Evolutionary conservation across 345 rosid species (phyloP).

Genomic region (Physaria fendleri): DNA sequence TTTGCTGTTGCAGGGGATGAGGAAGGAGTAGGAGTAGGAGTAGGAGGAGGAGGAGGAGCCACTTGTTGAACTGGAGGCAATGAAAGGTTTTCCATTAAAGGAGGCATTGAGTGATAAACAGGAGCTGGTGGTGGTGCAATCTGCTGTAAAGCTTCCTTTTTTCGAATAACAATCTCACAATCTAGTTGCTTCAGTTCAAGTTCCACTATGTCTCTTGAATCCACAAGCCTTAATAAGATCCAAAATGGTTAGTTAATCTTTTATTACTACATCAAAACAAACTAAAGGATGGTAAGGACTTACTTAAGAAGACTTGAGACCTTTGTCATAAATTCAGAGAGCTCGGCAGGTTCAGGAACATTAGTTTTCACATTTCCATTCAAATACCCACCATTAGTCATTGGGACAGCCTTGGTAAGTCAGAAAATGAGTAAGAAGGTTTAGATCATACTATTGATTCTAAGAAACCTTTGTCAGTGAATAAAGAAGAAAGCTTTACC

Average conservation of each 20-base stretch:
- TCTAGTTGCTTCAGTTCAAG: slow-evolving; percentile 77
- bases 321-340: slow-evolving; percentile 77
- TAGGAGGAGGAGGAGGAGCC: slow-evolving; percentile 31
- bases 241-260: neutral
- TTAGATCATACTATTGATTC: neutral
- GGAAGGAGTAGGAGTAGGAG: slow-evolving; percentile 33
- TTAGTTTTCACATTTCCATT: slow-evolving; percentile 37
- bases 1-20: slow-evolving; percentile 36
- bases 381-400: slow-evolving; percentile 24
- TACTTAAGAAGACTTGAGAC: slow-evolving; percentile 87
- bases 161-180: slow-evolving; percentile 74
- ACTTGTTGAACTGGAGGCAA: slow-evolving; percentile 39
- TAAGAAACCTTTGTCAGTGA: neutral
- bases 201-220: slow-evolving; percentile 81
- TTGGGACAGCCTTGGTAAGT: slow-evolving; percentile 38
- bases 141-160: slow-evolving; percentile 79
- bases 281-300: slow-evolving; percentile 22
- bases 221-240: slow-evolving; percentile 61
- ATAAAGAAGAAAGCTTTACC: slow-evolving; percentile 32
- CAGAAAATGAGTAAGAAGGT: neutral
- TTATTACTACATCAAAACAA: neutral
- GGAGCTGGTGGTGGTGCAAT: slow-evolving; percentile 34
- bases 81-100: slow-evolving; percentile 39
- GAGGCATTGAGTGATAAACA: slow-evolving; percentile 33
- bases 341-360: slow-evolving; percentile 47